Evolutionary conservation across 257 asterid genomes (phyloP).

Genomic region (Apocynum venetum): DNA sequence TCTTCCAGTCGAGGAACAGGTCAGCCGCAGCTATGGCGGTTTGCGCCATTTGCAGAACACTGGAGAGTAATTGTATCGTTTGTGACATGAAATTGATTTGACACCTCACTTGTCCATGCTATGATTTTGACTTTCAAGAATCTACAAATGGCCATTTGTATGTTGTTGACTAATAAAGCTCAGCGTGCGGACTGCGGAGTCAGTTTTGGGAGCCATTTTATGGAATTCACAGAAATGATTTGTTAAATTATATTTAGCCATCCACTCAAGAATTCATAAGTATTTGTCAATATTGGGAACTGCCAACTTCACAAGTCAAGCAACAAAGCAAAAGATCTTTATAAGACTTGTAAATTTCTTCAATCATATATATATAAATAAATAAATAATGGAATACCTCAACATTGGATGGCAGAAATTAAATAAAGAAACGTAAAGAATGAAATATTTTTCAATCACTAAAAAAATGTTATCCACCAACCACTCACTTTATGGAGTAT

Average conservation of each 20-base stretch:
- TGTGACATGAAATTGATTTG: background rate
- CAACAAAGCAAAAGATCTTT: background rate
- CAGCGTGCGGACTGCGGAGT: background rate
- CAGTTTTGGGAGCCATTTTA: background rate
- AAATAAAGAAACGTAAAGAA: too few relatives aligned
- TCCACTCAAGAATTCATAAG: background rate
- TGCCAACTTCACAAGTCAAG: background rate
- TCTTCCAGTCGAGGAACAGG: too few relatives aligned
- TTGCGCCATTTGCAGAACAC: too few relatives aligned
- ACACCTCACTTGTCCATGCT: background rate
- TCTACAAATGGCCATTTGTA: background rate
- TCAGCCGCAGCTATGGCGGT: too few relatives aligned
- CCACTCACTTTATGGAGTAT: too few relatives aligned
- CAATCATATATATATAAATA: background rate
- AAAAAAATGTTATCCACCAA: too few relatives aligned
- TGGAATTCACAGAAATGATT: background rate
- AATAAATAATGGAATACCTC: background rate
- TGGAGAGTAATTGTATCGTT: background rate
- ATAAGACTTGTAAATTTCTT: background rate
- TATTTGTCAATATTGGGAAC: background rate
- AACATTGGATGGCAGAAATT: too few relatives aligned
- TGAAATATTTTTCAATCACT: too few relatives aligned
- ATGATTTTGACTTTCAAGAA: background rate
- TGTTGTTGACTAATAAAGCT: background rate
- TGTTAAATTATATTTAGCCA: background rate